A percentile compares a stretch with the other conserved stretches of the same genome.
These are phyloP conservation scores for Saccharomyces paradoxus DNA, from an alignment of 805 yeast species.

Conservation along the genomic window DNA sequence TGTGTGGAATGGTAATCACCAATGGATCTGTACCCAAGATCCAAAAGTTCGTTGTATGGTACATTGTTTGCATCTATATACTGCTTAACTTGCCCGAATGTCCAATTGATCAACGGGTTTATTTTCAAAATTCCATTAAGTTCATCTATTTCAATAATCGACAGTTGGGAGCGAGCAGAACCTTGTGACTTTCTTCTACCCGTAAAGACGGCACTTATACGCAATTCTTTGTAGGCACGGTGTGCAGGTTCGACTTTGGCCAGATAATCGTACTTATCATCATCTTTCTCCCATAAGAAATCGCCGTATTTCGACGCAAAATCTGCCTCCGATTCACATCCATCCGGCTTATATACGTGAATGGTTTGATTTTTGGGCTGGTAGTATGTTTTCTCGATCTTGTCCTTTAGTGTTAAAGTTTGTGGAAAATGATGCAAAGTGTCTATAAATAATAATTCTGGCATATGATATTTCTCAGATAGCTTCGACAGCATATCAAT, in stretches of 20 bases:
- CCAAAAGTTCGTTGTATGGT: constrained; percentile 78
- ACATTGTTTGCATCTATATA: constrained; percentile 67
- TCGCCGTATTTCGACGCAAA: constrained; percentile 66
- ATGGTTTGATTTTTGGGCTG: constrained; percentile 31
- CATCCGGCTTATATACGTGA: constrained; percentile 61
- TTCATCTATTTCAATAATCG: constrained; percentile 69
- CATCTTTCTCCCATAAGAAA: constrained; percentile 75
- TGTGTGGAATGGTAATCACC: constrained; percentile 94
- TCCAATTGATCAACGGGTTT: constrained; percentile 83
- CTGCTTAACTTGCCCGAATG: constrained; percentile 56
- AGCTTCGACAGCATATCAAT: constrained; percentile 69
- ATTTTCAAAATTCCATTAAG: constrained; percentile 68
- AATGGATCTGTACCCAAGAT: constrained; percentile 80
- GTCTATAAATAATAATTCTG: constrained; percentile 79
- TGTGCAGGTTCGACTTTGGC: constrained; percentile 91
- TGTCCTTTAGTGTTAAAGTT: constrained; percentile 64
- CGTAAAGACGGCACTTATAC: constrained; percentile 79
- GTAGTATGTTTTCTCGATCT: constrained; percentile 47
- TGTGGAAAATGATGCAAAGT: constrained; percentile 94
- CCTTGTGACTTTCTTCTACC: constrained; percentile 91
- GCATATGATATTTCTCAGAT: constrained; percentile 13
- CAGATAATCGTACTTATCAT: constrained; percentile 69
- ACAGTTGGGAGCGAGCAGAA: constrained; percentile 63
- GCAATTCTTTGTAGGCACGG: constrained; percentile 67
- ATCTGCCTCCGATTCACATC: constrained; percentile 47